Conservation (phyloP, 495 filamentous ascomycete species). For the Acidiella bohemica region DNA sequence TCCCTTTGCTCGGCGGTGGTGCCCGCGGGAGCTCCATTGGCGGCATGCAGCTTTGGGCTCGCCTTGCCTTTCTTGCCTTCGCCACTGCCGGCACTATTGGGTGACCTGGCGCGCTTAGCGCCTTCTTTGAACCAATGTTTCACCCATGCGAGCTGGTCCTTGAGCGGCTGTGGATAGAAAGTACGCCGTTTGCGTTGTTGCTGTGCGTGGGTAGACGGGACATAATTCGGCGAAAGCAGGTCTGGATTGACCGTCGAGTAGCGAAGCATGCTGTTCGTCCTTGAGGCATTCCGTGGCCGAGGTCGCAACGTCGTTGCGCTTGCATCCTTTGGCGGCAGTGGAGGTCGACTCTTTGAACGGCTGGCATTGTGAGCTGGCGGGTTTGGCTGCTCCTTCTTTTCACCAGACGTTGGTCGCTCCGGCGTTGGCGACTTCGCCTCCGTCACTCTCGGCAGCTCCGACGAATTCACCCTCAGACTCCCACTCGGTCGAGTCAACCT, state of each 20-base stretch:
- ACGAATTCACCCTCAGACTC: slow-evolving; percentile 31
- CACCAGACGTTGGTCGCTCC: slow-evolving; percentile 27
- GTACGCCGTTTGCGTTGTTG: slow-evolving; percentile 41
- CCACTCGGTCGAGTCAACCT: slow-evolving; percentile 24
- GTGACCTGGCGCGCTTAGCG: slow-evolving; percentile 60
- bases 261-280: slow-evolving; percentile 62
- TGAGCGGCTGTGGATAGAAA: slow-evolving; percentile 55
- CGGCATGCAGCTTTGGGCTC: slow-evolving; percentile 5
- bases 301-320: neutral
- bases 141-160: slow-evolving; percentile 67
- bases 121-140: slow-evolving; percentile 80
- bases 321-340: slow-evolving; percentile 72
- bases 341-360: slow-evolving; percentile 36
- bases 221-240: slow-evolving; percentile 31
- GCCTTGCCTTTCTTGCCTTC: slow-evolving; percentile 4
- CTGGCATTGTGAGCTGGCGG: slow-evolving; percentile 5
- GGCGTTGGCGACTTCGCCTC: slow-evolving; percentile 34
- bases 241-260: slow-evolving; percentile 62
- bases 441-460: slow-evolving; percentile 62
- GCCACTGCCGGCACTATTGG: slow-evolving; percentile 30
- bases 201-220: no score
- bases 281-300: slow-evolving; percentile 2
- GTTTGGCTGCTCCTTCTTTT: neutral
- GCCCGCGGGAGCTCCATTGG: neutral
- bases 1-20: neutral